These are phyloP conservation scores for Sporobolomyces phaffii DNA, from an alignment of 768 basidiomycete species.

Conservation along the genomic window DNA sequence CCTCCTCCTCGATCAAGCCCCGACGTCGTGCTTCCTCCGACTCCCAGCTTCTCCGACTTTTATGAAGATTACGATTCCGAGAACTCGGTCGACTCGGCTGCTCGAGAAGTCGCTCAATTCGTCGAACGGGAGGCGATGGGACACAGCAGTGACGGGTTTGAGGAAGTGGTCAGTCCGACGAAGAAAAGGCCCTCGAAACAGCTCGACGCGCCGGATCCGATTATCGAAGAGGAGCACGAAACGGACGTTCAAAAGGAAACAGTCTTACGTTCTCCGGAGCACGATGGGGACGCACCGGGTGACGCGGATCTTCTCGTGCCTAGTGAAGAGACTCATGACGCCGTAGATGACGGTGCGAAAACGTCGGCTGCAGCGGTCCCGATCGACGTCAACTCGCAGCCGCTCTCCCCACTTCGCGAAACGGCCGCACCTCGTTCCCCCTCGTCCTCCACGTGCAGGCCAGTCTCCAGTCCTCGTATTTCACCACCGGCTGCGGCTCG, in stretches of 20 bases:
- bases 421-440: too few species aligned
- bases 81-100: background rate
- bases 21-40: background rate
- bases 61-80: constrained; percentile 3
- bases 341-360: too few species aligned
- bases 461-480: too few species aligned
- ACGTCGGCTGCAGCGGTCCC: too few species aligned
- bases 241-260: background rate
- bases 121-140: background rate
- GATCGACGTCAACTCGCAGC: too few species aligned
- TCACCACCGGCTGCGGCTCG: too few species aligned
- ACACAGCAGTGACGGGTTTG: constrained; percentile 5
- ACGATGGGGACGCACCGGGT: background rate
- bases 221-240: background rate
- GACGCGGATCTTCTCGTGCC: too few species aligned
- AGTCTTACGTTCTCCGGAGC: background rate
- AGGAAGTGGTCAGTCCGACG: background rate
- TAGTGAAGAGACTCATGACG: too few species aligned
- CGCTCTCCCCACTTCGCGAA: too few species aligned
- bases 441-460: too few species aligned
- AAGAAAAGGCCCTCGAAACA: background rate
- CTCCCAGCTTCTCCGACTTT: constrained; percentile 4
- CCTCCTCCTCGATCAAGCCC: background rate
- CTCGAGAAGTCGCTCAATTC: background rate
- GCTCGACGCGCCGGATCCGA: background rate